phyloP scores from a whole-genome alignment of 2,329 filamentous ascomycete species.

The Talaromyces sp. region DNA sequence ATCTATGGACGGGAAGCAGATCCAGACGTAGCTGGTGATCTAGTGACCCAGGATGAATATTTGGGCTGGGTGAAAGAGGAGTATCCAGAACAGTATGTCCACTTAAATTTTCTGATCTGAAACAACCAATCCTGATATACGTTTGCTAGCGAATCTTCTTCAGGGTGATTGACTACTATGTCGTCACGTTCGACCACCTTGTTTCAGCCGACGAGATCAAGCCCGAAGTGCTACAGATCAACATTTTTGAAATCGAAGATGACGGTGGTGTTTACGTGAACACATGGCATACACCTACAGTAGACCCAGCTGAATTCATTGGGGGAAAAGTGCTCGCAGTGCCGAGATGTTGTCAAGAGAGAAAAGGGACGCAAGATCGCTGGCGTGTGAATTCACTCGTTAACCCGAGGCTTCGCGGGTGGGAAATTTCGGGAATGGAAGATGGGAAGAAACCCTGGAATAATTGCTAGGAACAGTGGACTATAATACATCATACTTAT shows the following conservation, averaged over 20 bases:
- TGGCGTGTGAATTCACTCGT: too few species aligned
- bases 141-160: too few species aligned
- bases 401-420: too few species aligned
- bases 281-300: constrained; percentile 30
- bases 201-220: constrained; percentile 31
- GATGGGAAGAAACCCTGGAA: too few species aligned
- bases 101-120: too few species aligned
- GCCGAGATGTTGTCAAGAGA: constrained; percentile 45
- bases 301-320: constrained; percentile 42
- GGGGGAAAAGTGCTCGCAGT: constrained; percentile 47
- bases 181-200: constrained; percentile 16
- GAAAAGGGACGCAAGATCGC: constrained; percentile 40
- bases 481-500: too few species aligned
- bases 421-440: too few species aligned
- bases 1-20: constrained; percentile 17
- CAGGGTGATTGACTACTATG: constrained; percentile 18
- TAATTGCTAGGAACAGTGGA: too few species aligned
- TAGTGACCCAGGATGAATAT: constrained; percentile 21
- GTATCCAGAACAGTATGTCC: constrained; percentile 13
- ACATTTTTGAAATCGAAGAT: constrained; percentile 47
- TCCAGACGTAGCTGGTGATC: constrained; percentile 9
- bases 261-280: constrained; percentile 40
- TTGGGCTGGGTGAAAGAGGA: constrained; percentile 19
- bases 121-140: too few species aligned
- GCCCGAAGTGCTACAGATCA: constrained; percentile 48